Conservation (phyloP, 2,329 filamentous ascomycete genomes). For the Clonostachys rhizophaga region DNA sequence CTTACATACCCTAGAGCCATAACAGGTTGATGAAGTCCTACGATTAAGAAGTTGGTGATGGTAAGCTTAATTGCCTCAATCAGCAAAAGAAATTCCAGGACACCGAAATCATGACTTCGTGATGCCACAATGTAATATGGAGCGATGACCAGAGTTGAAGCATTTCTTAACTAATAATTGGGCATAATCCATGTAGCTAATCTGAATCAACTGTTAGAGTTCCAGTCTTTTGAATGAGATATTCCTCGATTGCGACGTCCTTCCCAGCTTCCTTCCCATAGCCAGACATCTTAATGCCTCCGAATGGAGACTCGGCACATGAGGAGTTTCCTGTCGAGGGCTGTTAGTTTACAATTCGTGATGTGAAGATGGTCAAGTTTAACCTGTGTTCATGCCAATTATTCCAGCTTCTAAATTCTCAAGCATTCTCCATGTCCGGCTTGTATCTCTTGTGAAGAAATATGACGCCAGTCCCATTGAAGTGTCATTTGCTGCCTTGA, state of each 20-base stretch:
- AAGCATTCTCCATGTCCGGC: slow-evolving; percentile 33
- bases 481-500: slow-evolving; percentile 58
- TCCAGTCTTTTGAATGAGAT: slow-evolving; percentile 30
- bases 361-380: not conserved
- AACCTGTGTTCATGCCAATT: slow-evolving; percentile 27
- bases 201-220: not conserved
- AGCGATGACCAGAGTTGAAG: too few species aligned
- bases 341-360: too few species aligned
- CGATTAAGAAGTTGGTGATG: too few species aligned
- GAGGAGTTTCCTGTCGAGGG: slow-evolving; percentile 18
- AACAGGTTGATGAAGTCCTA: too few species aligned
- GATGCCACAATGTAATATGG: too few species aligned
- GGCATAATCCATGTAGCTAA: too few species aligned
- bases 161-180: too few species aligned
- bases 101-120: too few species aligned
- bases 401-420: slow-evolving; percentile 43
- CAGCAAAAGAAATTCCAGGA: too few species aligned
- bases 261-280: slow-evolving; percentile 42
- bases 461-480: slow-evolving; percentile 66
- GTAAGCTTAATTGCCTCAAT: too few species aligned
- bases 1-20: too few species aligned
- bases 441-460: slow-evolving; percentile 54
- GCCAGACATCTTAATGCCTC: slow-evolving; percentile 43
- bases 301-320: slow-evolving; percentile 37
- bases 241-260: slow-evolving; percentile 40